Evolutionary conservation across 2,329 filamentous ascomycete genomes (phyloP).

Genomic region (Neonectria coccinea): DNA sequence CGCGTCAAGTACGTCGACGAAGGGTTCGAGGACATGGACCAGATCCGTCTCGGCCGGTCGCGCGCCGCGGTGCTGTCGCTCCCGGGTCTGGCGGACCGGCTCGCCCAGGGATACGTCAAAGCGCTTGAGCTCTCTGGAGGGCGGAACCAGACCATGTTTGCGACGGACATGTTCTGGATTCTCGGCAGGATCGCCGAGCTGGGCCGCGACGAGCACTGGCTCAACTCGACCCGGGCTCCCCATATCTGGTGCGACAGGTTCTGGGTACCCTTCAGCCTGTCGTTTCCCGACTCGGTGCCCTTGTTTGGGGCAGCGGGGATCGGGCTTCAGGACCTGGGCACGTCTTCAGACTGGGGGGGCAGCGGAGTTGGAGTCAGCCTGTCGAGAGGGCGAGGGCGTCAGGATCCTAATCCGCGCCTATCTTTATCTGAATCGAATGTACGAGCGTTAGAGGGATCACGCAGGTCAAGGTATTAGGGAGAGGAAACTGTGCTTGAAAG

Average conservation of each 20-base stretch:
- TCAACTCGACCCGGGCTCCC: constrained; percentile 34
- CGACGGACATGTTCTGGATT: constrained; percentile 51
- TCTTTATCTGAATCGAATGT: constrained; percentile 8
- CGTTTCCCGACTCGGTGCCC: constrained; percentile 43
- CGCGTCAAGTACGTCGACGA: constrained; percentile 52
- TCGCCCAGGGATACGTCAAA: constrained; percentile 50
- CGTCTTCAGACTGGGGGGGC: not conserved
- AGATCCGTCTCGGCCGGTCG: constrained; percentile 33
- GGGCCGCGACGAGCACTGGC: constrained; percentile 33
- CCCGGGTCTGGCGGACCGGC: constrained; percentile 49
- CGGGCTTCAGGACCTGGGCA: constrained; percentile 1
- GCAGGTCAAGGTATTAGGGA: not conserved
- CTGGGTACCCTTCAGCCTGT: constrained; percentile 49
- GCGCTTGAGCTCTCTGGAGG: constrained; percentile 35
- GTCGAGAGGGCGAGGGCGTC: not conserved
- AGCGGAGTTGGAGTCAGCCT: not conserved
- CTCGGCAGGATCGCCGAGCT: constrained; percentile 47
- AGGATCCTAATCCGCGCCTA: not conserved
- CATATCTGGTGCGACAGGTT: constrained; percentile 45
- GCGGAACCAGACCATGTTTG: constrained; percentile 38
- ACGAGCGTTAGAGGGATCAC: not conserved
- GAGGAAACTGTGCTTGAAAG: not conserved
- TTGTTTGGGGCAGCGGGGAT: constrained; percentile 50
- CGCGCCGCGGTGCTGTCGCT: constrained; percentile 50
- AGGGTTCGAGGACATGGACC: constrained; percentile 48